Percentiles rank a stretch among this genome's conserved stretches.
phyloP scores from a whole-genome alignment of 495 filamentous ascomycete genomes.

The Podospora bellae-mahoneyi region DNA sequence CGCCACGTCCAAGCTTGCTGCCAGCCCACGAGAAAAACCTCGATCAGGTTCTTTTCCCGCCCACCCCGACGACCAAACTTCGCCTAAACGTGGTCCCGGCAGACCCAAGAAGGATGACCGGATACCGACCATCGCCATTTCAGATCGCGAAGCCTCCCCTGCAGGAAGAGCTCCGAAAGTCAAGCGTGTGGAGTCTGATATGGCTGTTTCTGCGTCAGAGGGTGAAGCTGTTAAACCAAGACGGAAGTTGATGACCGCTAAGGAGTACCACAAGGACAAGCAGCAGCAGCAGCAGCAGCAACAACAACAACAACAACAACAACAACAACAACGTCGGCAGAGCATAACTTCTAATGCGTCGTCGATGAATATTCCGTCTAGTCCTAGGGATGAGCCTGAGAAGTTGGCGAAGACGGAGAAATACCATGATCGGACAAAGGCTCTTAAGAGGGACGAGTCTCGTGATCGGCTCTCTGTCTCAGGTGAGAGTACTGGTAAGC shows the following conservation, averaged over 20 bases:
- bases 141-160: conserved; percentile 54
- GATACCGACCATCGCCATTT: conserved; percentile 42
- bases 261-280: conserved; percentile 52
- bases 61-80: conserved; percentile 41
- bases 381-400: conserved; percentile 42
- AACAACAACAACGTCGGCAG: conserved; percentile 51
- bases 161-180: conserved; percentile 41
- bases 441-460: conserved; percentile 54
- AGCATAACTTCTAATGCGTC: conserved; percentile 49
- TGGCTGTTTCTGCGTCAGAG: conserved; percentile 46
- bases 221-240: conserved; percentile 54
- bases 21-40: conserved; percentile 44
- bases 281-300: conserved; percentile 41
- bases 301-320: conserved; percentile 44
- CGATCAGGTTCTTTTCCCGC: conserved; percentile 37
- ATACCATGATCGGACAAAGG: conserved; percentile 49
- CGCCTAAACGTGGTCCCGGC: conserved; percentile 47
- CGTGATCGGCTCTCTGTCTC: conserved; percentile 48
- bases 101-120: conserved; percentile 50
- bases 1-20: conserved; percentile 31
- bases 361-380: conserved; percentile 38
- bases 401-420: conserved; percentile 44
- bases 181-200: conserved; percentile 48
- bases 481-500: conserved; percentile 56
- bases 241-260: conserved; percentile 58